Base-by-base conservation (phyloP, 345 rosid genomes). In the Eucalyptus caleyi region DNA sequence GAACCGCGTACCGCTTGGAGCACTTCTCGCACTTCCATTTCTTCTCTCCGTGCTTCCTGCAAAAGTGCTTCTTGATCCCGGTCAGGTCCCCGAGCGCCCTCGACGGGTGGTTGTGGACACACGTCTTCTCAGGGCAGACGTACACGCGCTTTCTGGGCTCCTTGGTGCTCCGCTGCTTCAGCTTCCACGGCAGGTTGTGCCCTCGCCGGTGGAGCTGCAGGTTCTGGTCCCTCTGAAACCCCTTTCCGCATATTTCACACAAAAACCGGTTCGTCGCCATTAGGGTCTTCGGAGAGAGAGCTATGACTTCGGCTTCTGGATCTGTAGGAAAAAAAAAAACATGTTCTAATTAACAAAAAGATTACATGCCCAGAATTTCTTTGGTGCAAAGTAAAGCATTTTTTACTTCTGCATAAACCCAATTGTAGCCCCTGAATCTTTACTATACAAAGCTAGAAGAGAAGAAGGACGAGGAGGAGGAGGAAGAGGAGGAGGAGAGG, bases 121-220 rank as follows among this genome's bases (percentile, higher is more conserved):
- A 98, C 4, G 92, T 91, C 90, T 95, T 97, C 88, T 98, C 99
- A 1, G 99, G 99, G 93, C 99, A 98, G 50, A 98, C 98, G 40
- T 98, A 98, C 42, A 98, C 99, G 11, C 99, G 91, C 89, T 98
- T 98, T 90, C 95, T 92, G 26, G 88, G 89, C 92, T 98, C 99
- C 87, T 98, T 98, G 88, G 90, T 95, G 6, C 94, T 94, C 92
- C 99, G 93, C 91, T 97, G 99, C 98, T 98, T 98, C 60, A 98
- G 95, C 93, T 98, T 98, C 99, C 99, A 98, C 42, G 99, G 99
- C 59, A 98, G 96, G 93, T 98, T 98, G 92, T 98, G 99, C 18
- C 99, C 99, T 30, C 99, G 92, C 65, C 99, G 91, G 87, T 98
- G 99, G 49, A 98, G 98, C 44, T 98, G 99, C 69, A 98, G 95